These are phyloP conservation scores for Cutaneotrichosporon cyanovorans DNA, from an alignment of 1,284 basidiomycete genomes.

Conservation along the genomic window DNA sequence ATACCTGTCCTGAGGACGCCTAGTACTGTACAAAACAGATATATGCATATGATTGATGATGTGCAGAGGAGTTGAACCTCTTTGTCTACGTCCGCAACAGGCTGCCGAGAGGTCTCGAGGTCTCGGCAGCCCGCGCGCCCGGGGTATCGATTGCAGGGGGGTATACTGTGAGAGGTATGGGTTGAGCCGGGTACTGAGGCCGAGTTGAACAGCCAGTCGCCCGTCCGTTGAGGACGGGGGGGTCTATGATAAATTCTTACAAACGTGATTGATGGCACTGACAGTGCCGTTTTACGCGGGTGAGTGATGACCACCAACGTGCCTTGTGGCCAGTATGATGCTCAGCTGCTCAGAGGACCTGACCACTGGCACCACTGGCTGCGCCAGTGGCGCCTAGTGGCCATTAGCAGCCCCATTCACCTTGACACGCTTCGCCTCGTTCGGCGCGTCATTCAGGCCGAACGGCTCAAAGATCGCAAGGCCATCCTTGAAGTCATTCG, in stretches of 20 bases:
- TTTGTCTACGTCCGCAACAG: slow-evolving; percentile 1
- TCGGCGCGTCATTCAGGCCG: slow-evolving; percentile 43
- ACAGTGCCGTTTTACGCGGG: too few relatives aligned
- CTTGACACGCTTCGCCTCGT: neutral
- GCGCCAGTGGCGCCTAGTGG: neutral
- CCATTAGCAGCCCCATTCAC: neutral
- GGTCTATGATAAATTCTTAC: neutral
- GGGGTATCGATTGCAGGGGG: slow-evolving; percentile 12
- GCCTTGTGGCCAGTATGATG: too few relatives aligned
- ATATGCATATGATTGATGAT: neutral
- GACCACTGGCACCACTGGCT: neutral
- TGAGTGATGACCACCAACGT: too few relatives aligned
- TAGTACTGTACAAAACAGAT: too few relatives aligned
- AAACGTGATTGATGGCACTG: too few relatives aligned
- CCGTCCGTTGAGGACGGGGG: slow-evolving; percentile 14
- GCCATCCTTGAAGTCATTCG: slow-evolving; percentile 86
- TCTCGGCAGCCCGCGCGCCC: too few relatives aligned
- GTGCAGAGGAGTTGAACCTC: slow-evolving; percentile 10
- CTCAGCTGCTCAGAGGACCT: too few relatives aligned
- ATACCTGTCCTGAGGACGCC: too few relatives aligned
- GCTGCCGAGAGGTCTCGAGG: neutral
- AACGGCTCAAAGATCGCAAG: slow-evolving; percentile 83
- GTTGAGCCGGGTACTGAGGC: slow-evolving; percentile 12
- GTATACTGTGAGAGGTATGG: slow-evolving; percentile 17
- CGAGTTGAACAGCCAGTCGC: slow-evolving; percentile 13